Base-by-base conservation (phyloP, 805 yeast species). In the Clavispora fructus region DNA sequence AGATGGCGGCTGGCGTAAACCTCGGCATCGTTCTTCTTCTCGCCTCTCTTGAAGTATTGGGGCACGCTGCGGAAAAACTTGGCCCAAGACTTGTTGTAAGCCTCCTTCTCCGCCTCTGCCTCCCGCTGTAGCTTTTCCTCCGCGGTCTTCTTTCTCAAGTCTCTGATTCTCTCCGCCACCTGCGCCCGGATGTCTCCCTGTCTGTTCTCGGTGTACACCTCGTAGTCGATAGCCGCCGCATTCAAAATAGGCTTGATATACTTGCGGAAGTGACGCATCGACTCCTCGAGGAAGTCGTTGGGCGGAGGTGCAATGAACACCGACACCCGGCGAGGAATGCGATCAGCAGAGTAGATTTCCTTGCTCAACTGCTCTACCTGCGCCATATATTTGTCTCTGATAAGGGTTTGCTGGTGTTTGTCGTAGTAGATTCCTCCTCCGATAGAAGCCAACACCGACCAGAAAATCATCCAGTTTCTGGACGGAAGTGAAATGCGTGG, bases 301-400 rank as follows among this genome's bases (percentile, higher is more conserved):
- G 99, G 98, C 8, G 98, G 97, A n/a, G 99, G 99, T 0, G 96
- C 95, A 46, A 91, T 77, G 62, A 83, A 91, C 1, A 94, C 82
- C 1, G 87, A 80, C 40, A 94, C 69, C 55, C 83, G 87, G 48
- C 99, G 75, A 2, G 96, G 88, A 17, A 77, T 57, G 44, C 75
- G 73, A 47, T 78, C 67, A 1, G 81, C 64, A 2, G 62, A 60
- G 14, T 78, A 76, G 26, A 62, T 44, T 42, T 62, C 71, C 25
- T 77, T 61, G 12, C 92, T 79, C 39, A 77, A 62, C 13, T 63
- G 66, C 39, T 79, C 67, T 2, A 88, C 95, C 42, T 68, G 55
- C 16, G 73, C 73, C 72, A 85, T 80, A 78, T 86, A 88, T 50
- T 76, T 71, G 38, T 74, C 67, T 35, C 97, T 69, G 25, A 85